phyloP scores from a whole-genome alignment of 2,329 filamentous ascomycete genomes.

The Conoideocrella luteorostrata region DNA sequence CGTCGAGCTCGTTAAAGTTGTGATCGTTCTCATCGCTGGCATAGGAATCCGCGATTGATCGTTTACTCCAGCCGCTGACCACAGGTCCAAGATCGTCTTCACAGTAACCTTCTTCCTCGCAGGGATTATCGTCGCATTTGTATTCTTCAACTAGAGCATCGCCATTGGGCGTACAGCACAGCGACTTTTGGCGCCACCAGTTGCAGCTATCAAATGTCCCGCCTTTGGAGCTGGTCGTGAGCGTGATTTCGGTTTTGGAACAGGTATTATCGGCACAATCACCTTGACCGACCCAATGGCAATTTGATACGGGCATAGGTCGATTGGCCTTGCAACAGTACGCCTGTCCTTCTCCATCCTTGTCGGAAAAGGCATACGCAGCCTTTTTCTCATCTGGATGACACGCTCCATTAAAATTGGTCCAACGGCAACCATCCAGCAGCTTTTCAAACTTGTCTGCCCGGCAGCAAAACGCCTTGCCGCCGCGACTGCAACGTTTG shows the following conservation, averaged over 20 bases:
- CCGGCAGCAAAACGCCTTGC: constrained; percentile 12
- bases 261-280: constrained; percentile 2
- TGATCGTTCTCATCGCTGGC: too few species aligned
- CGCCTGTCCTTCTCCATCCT: not conserved
- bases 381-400: constrained; percentile 2
- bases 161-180: constrained; percentile 3
- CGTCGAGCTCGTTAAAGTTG: too few species aligned
- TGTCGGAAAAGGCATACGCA: not conserved
- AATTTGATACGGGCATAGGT: not conserved
- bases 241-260: not conserved
- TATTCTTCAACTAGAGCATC: too few species aligned
- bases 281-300: not conserved
- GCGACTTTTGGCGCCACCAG: not conserved
- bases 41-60: too few species aligned
- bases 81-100: too few species aligned
- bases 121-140: too few species aligned
- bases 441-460: not conserved
- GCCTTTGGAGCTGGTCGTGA: not conserved
- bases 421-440: too few species aligned
- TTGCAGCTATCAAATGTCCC: not conserved
- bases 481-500: constrained; percentile 7
- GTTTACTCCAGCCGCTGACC: too few species aligned
- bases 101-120: not conserved
- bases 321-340: not conserved
- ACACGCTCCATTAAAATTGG: too few species aligned